Conservation (phyloP, 108 stramenopile genomes). For the Nitzschia sp. region DNA sequence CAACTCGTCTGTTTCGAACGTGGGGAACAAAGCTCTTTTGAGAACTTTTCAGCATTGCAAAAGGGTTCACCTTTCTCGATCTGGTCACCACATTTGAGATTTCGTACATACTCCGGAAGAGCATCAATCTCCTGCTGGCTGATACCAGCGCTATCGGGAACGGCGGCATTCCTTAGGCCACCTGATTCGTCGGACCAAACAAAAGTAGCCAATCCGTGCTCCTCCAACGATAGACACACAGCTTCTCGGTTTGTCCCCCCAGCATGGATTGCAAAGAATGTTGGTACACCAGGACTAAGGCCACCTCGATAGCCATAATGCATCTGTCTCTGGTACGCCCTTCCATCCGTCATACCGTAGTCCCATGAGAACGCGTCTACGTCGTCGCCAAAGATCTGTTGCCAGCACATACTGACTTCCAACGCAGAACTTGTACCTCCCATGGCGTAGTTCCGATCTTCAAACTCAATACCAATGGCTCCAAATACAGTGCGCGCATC, state of each 20-base stretch:
- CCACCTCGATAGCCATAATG: constrained; percentile 34
- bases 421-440: constrained; percentile 58
- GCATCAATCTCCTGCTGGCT: constrained; percentile 26
- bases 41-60: constrained; percentile 41
- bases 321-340: constrained; percentile 10
- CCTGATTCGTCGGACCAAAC: not conserved
- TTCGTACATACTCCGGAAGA: constrained; percentile 37
- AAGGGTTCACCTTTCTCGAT: constrained; percentile 53
- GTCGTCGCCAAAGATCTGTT: constrained; percentile 68
- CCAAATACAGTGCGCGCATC: constrained; percentile 47
- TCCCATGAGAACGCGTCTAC: constrained; percentile 70
- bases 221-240: constrained; percentile 13
- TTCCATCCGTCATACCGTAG: constrained; percentile 58
- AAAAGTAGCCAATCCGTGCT: constrained; percentile 38
- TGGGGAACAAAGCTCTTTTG: constrained; percentile 16
- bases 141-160: constrained; percentile 38
- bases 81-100: constrained; percentile 33
- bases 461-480: constrained; percentile 63
- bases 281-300: constrained; percentile 34
- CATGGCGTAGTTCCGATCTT: constrained; percentile 72
- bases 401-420: constrained; percentile 58
- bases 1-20: constrained; percentile 32
- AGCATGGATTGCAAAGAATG: constrained; percentile 16
- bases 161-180: constrained; percentile 4
- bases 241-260: not conserved